Evolutionary conservation across 1,284 basidiomycete species (phyloP), one percentile per base, ranked within the genome.

Genomic region (Puccinia coronata): DNA sequence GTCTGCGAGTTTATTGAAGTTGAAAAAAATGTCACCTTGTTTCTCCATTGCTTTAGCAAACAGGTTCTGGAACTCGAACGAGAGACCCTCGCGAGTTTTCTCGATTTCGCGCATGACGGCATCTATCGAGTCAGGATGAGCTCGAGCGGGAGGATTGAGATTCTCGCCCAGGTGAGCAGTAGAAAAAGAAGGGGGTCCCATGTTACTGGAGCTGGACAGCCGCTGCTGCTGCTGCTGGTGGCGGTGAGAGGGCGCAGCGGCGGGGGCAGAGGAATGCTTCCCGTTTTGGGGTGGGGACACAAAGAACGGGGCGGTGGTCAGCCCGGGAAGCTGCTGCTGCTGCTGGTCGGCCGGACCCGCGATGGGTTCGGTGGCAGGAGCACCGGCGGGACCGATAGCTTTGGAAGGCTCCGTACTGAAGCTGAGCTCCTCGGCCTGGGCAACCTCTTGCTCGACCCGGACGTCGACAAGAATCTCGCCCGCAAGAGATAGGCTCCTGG

Each of bases 381-480:
- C n/a, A 43, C n/a, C 28, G 16, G 36, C 41, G 28, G 70, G 14
- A 3, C 14, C 28, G 28, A 63, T 34, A 9, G 36, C 25, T 31
- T 23, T 63, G 14, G 28, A 34, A 23, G 28, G 9, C 12, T 63
- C 59, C 9, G 2, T 23, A 23, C 59, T 39, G 23, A 69, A 47
- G 6, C 47, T 1, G 18, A 69, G 39, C 9, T 41, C 59, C 28
- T 63, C 43, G 23, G 49, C 55, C 36, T 39, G 36, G 2, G 41
- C 28, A 31, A 61, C 61, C 49, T 78, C 43, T 41, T 78, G 61
- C 57, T 53, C 65, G 34, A 78, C 76, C 9, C 57, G 25, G 23
- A 78, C 63, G 39, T 78, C 76, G 12, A 78, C 76, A 11, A 69
- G 49, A 49, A 78, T 78, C 31, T 78, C 76, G 0, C 76, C 76